Evolutionary conservation across 352 stramenopile species (phyloP).

Genomic region (Thalassiosira hispida): DNA sequence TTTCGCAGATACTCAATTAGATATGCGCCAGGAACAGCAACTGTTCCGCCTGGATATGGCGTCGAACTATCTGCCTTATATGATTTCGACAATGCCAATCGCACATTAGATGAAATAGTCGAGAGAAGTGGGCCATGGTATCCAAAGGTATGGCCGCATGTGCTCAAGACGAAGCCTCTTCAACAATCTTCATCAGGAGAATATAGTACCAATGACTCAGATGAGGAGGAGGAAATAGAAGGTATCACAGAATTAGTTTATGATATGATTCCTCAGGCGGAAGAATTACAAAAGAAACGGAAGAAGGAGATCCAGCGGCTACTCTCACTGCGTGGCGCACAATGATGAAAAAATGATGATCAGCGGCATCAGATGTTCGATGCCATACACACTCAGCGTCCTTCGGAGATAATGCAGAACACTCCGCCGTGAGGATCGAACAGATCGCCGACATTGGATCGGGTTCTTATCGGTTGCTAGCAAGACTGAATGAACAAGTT

Average conservation of each 20-base stretch:
- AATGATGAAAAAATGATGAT: background rate
- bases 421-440: no score
- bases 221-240: slow-evolving; percentile 41
- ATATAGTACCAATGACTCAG: background rate
- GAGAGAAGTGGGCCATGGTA: slow-evolving; percentile 68
- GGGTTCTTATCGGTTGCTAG: no score
- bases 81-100: slow-evolving; percentile 61
- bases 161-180: slow-evolving; percentile 21
- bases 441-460: no score
- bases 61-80: slow-evolving; percentile 70
- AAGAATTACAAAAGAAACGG: slow-evolving; percentile 36
- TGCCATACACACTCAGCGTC: no score
- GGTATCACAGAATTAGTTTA: slow-evolving; percentile 36
- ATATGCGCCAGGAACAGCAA: slow-evolving; percentile 64
- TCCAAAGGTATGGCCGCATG: slow-evolving; percentile 66
- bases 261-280: slow-evolving; percentile 36
- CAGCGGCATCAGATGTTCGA: no score
- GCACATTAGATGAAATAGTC: slow-evolving; percentile 63
- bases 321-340: slow-evolving; percentile 12
- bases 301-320: slow-evolving; percentile 37
- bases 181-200: background rate
- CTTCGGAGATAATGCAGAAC: no score
- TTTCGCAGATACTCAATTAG: slow-evolving; percentile 71
- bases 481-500: no score
- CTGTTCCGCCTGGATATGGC: slow-evolving; percentile 65